These are phyloP conservation scores for Fusarium redolens DNA, from an alignment of 2,329 filamentous ascomycete species.

Conservation along the genomic window DNA sequence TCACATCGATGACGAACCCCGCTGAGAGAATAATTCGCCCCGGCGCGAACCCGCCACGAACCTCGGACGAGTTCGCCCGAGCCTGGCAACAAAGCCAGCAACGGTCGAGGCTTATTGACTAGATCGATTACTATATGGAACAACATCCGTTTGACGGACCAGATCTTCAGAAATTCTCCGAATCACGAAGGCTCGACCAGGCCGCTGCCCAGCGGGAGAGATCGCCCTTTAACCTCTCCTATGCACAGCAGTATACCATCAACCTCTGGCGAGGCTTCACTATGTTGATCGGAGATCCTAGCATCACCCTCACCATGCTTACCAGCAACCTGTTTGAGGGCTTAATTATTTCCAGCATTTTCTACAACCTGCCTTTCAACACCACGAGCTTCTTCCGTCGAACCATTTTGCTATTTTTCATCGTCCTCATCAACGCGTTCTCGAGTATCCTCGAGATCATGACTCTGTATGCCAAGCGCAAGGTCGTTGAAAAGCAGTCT, in stretches of 20 bases:
- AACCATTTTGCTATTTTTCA: constrained; percentile 28
- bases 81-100: constrained; percentile 46
- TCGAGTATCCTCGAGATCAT: constrained; percentile 36
- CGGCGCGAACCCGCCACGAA: constrained; percentile 49
- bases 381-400: constrained; percentile 28
- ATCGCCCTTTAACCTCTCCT: constrained; percentile 35
- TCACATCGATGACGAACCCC: constrained; percentile 63
- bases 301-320: constrained; percentile 35
- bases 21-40: constrained; percentile 48
- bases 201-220: constrained; percentile 9
- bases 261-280: constrained; percentile 26
- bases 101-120: constrained; percentile 42
- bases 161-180: constrained; percentile 34
- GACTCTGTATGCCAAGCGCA: constrained; percentile 42
- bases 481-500: constrained; percentile 49
- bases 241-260: constrained; percentile 10
- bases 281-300: constrained; percentile 23
- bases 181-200: constrained; percentile 36
- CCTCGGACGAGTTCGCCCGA: constrained; percentile 50
- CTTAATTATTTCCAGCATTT: constrained; percentile 31
- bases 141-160: constrained; percentile 40
- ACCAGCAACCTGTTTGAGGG: constrained; percentile 31
- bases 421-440: constrained; percentile 37
- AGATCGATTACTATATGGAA: constrained; percentile 46
- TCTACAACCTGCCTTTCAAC: constrained; percentile 22